Percentiles rank a stretch among this genome's conserved stretches.
phyloP scores from a whole-genome alignment of 2,329 filamentous ascomycete species.

The Ilyonectria robusta region DNA sequence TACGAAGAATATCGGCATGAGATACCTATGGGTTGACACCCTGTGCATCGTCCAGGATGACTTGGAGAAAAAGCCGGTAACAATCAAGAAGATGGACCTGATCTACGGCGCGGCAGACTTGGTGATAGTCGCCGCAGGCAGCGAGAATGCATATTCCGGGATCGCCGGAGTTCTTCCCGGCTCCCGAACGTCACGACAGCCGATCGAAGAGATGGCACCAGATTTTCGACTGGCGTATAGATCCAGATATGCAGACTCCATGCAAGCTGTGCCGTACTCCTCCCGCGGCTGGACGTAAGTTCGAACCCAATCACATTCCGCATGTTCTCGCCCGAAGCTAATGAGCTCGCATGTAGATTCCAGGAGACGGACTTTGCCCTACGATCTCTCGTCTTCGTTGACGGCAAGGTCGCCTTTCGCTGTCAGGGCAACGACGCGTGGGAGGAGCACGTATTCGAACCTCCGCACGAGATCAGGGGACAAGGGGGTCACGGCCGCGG shows the following conservation, averaged over 20 bases:
- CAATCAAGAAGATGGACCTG: not conserved
- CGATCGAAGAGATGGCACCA: not conserved
- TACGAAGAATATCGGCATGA: constrained; percentile 5
- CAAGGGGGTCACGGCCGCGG: not conserved
- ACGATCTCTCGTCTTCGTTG: not conserved
- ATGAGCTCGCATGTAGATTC: not conserved
- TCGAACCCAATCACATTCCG: too few species aligned
- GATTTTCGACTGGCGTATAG: not conserved
- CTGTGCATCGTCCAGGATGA: constrained; percentile 29
- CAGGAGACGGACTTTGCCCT: not conserved
- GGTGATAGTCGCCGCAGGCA: not conserved
- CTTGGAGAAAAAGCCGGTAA: not conserved
- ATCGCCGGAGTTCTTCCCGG: not conserved
- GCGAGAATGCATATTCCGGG: not conserved
- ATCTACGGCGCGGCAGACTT: not conserved
- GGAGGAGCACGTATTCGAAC: not conserved
- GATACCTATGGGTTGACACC: constrained; percentile 31
- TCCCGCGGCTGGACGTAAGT: not conserved
- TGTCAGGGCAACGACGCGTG: not conserved
- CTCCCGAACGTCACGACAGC: not conserved
- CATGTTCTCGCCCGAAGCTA: too few species aligned
- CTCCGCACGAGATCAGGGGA: not conserved
- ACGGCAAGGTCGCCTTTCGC: not conserved
- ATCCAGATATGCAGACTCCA: not conserved
- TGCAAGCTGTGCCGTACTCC: not conserved